Percentiles rank a stretch among this genome's conserved stretches.
phyloP scores from a whole-genome alignment of 257 asterid species.

The Leonotis leonurus region DNA sequence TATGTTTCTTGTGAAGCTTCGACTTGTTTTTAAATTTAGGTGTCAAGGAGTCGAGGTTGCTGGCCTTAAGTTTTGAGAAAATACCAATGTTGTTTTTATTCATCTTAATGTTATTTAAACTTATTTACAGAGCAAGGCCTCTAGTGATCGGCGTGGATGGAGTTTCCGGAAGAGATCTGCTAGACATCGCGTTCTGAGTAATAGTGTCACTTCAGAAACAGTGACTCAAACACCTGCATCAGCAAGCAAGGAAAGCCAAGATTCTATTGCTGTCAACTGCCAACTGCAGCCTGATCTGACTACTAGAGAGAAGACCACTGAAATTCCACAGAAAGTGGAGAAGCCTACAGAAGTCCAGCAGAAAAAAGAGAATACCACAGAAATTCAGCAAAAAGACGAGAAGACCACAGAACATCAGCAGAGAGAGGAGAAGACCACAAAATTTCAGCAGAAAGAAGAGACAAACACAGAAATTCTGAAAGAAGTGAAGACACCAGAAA shows the following conservation, averaged over 20 bases:
- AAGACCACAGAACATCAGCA: conserved; percentile 28
- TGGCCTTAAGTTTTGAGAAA: not conserved
- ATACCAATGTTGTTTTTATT: not conserved
- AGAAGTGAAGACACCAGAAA: conserved; percentile 27
- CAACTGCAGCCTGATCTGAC: conserved; percentile 39
- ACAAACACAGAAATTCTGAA: conserved; percentile 31
- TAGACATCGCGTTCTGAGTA: conserved; percentile 68
- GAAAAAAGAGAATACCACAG: conserved; percentile 15
- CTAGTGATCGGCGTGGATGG: conserved; percentile 81
- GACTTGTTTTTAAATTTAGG: not conserved
- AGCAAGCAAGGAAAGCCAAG: conserved; percentile 49
- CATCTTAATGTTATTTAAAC: conserved; percentile 4
- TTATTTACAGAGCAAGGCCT: conserved; percentile 55
- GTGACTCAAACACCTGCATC: conserved; percentile 43
- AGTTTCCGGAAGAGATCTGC: conserved; percentile 86
- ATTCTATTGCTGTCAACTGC: conserved; percentile 33
- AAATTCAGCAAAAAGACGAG: conserved; percentile 10
- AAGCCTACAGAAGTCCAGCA: conserved; percentile 4
- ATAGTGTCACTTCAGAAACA: conserved; percentile 55
- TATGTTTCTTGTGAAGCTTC: conserved; percentile 8
- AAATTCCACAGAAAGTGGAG: not conserved
- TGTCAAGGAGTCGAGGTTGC: conserved; percentile 3
- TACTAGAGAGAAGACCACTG: conserved; percentile 40
- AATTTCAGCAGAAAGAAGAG: conserved; percentile 12
- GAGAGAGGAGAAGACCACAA: conserved; percentile 39